Evolutionary conservation across 108 stramenopile genomes (phyloP), one percentile per base, ranked within the genome.

Genomic region (Discostella pseudostelligera): DNA sequence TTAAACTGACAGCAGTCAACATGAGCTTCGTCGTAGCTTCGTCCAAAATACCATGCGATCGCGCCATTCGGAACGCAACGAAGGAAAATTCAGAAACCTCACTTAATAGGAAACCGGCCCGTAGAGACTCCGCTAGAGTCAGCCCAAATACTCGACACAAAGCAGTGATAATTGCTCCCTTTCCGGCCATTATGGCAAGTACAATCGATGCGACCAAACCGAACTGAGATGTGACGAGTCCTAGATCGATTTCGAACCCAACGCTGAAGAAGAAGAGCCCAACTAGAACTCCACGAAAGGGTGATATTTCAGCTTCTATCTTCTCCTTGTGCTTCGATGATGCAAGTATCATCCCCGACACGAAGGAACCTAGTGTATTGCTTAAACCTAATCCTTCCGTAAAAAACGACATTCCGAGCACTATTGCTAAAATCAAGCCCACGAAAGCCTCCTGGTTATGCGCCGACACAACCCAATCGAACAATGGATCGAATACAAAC

Each of bases 231-330:
- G 76, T 56, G 54, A 94, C 75, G 51, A 95, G 81, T n/a, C 67
- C 62, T 44, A 94, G 60, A 72, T 97, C 94, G 48, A 97, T 95
- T 66, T 92, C 90, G 62, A 97, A 97, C 16, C 96, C 96, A 32
- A 97, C 96, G 22, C 95, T 91, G 72, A 97, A 92, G 70, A 97
- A 97, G 81, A 97, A 97, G n/a, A 97, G 73, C 8, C 96, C 95
- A 0, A 97, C 89, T 24, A 97, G 76, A 16, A 97, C 82, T 17
- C 21, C 96, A 11, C 75, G 45, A 56, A 97, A 90, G 19, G 93
- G 93, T 10, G 93, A 81, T 26, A 94, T 89, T 39, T 94, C 93
- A 17, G 82, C 66, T 78, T 97, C 96, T 35, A 97, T 87, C 46
- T 94, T 72, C 35, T 93, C 79, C 16, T 85, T 80, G 78, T 93